phyloP scores from a whole-genome alignment of 164 flowering plant species.

The Sextonia rubra region DNA sequence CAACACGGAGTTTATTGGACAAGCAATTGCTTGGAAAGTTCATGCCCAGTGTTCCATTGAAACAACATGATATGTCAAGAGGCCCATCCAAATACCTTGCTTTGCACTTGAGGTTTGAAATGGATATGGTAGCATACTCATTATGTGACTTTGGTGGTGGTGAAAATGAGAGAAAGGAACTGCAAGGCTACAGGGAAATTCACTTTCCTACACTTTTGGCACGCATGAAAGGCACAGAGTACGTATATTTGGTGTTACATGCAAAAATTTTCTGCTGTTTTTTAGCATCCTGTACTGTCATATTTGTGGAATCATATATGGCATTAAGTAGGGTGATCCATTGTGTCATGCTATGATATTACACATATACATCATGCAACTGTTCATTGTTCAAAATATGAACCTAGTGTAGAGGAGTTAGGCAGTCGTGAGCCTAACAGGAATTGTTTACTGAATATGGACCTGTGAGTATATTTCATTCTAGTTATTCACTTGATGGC shows the following conservation, averaged over 20 bases:
- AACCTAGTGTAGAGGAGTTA: not conserved
- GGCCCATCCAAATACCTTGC: conserved; percentile 65
- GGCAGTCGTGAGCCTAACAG: not conserved
- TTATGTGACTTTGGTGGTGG: conserved; percentile 95
- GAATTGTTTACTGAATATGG: too few relatives aligned
- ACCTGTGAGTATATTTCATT: not conserved
- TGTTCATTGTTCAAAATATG: not conserved
- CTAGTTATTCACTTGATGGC: not conserved
- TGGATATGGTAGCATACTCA: conserved; percentile 97
- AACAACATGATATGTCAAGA: conserved; percentile 18
- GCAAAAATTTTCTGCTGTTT: not conserved
- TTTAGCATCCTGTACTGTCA: not conserved
- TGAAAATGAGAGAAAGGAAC: conserved; percentile 66
- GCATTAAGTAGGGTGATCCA: not conserved
- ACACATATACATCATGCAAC: too few relatives aligned
- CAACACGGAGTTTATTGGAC: conserved; percentile 41
- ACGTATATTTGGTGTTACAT: conserved; percentile 2
- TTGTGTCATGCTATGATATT: not conserved
- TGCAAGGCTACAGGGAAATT: conserved; percentile 70
- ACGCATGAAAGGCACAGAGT: conserved; percentile 64
- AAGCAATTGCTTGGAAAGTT: conserved; percentile 68
- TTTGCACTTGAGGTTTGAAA: conserved; percentile 91
- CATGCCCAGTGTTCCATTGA: conserved; percentile 27
- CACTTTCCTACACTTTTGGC: conserved; percentile 78
- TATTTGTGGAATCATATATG: not conserved